Evolutionary conservation across 768 basidiomycete species (phyloP), one percentile per base, ranked within the genome.

Genomic region (Naganishia friedmannii): DNA sequence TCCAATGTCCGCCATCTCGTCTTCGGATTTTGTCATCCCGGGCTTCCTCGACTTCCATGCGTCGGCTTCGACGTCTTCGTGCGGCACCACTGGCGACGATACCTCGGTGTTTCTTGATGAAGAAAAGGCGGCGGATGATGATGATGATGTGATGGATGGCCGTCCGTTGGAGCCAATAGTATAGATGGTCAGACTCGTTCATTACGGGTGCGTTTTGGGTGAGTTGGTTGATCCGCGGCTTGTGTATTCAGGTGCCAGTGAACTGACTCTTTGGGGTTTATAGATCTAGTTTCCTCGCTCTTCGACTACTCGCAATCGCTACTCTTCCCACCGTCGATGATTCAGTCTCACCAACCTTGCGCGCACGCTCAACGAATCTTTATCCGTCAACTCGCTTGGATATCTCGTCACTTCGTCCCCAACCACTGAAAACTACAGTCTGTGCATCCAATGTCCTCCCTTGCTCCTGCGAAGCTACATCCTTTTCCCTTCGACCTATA

Each of bases 1-100:
- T 26, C 60, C 60, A 26, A 23, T 63, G 1, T 63, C 60, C 26
- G 60, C 60, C 0, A 45, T 63, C 39, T 42, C 37, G 10, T 23
- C 23, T 21, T 45, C 60, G 31, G 60, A 63, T 13, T 63, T 63
- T 15, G 17, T 42, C 39, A 63, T 63, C 17, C 39, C 60, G 3
- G 21, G 37, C 13, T 63, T 63, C 48, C 48, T 51, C 26, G 60
- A 63, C 17, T 45, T 63, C 26, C 15, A 42, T 21, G 23, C 37
- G 8, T 26, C 39, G 34, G 12, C 37, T 26, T 26, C 39, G 57
- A 5, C 34, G 39, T 42, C 60, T 28, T 28, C 60, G 23, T 55
- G n/a, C n/a, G 48, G n/a, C 37, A 26, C 26, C 15, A 42, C 9
- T 42, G n/a, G n/a, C n/a, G 42, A 8, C 9, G 42, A 42, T 17